Conservation (phyloP, 345 rosid genomes). For the Zanthoxylum bungeanum region DNA sequence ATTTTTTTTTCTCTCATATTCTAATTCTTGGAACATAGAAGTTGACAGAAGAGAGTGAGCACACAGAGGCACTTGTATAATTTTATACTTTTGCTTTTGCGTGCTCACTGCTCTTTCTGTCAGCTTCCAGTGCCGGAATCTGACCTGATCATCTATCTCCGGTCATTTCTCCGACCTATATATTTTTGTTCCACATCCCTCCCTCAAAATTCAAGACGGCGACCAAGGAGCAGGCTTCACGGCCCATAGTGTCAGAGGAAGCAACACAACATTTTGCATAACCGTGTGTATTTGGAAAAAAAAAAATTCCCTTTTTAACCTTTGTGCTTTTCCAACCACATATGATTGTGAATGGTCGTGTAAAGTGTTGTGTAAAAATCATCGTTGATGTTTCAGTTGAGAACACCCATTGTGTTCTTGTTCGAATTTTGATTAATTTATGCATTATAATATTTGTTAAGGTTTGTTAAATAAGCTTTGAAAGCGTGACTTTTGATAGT, state of each 20-base stretch:
- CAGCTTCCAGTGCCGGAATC: constrained; percentile 64
- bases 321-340: too few relatives aligned
- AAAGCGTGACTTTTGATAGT: constrained; percentile 47
- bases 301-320: too few relatives aligned
- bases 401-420: too few relatives aligned
- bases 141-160: constrained; percentile 5
- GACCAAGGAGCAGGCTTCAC: background rate
- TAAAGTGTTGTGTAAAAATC: too few relatives aligned
- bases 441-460: constrained; percentile 28
- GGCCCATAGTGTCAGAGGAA: too few relatives aligned
- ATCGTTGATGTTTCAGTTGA: too few relatives aligned
- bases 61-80: constrained; percentile 78
- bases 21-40: constrained; percentile 41
- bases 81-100: constrained; percentile 66
- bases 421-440: constrained; percentile 16
- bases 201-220: background rate
- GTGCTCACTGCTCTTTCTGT: constrained; percentile 98
- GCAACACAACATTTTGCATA: too few relatives aligned
- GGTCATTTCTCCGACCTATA: constrained; percentile 19
- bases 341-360: too few relatives aligned
- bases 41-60: constrained; percentile 99
- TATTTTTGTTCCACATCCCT: too few relatives aligned
- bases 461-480: constrained; percentile 24
- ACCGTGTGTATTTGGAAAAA: too few relatives aligned
- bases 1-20: background rate